Conservation (phyloP, 2,329 filamentous ascomycete genomes). For the Calonectria crousiana region DNA sequence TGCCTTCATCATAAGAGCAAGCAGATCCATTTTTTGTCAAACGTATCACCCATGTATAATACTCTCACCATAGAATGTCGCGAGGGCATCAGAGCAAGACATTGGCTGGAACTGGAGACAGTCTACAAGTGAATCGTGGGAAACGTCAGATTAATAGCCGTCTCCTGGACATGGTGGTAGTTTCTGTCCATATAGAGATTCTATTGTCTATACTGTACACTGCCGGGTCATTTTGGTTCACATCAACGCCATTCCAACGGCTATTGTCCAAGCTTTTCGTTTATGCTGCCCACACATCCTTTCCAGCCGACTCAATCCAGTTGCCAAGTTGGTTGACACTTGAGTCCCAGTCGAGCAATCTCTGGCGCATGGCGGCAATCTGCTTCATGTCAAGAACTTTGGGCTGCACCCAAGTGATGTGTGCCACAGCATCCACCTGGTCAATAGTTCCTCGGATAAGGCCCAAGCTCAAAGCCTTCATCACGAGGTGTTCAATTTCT, state of each 20-base stretch:
- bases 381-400: conserved; percentile 97
- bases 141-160: conserved; percentile 39
- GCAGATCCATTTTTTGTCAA: background rate
- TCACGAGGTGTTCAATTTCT: conserved; percentile 97
- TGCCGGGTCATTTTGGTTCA: conserved; percentile 33
- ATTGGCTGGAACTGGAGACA: background rate
- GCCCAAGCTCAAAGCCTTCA: conserved; percentile 98
- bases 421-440: conserved; percentile 92
- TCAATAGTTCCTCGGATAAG: conserved; percentile 93
- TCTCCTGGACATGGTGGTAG: conserved; percentile 33
- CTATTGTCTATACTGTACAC: conserved; percentile 47
- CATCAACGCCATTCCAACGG: conserved; percentile 13
- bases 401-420: conserved; percentile 98
- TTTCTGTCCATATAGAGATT: conserved; percentile 39
- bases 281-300: conserved; percentile 95
- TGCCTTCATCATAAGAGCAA: conserved; percentile 31
- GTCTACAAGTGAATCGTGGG: conserved; percentile 15
- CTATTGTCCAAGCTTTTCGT: conserved; percentile 3
- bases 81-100: background rate
- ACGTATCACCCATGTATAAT: background rate
- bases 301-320: conserved; percentile 94
- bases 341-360: conserved; percentile 93
- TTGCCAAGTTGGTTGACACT: conserved; percentile 96
- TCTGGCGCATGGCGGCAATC: conserved; percentile 90
- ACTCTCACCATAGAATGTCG: background rate